A percentile compares a stretch with the other conserved stretches of the same genome.
phyloP scores from a whole-genome alignment of 768 basidiomycete species.

The Dentipellis sp. region DNA sequence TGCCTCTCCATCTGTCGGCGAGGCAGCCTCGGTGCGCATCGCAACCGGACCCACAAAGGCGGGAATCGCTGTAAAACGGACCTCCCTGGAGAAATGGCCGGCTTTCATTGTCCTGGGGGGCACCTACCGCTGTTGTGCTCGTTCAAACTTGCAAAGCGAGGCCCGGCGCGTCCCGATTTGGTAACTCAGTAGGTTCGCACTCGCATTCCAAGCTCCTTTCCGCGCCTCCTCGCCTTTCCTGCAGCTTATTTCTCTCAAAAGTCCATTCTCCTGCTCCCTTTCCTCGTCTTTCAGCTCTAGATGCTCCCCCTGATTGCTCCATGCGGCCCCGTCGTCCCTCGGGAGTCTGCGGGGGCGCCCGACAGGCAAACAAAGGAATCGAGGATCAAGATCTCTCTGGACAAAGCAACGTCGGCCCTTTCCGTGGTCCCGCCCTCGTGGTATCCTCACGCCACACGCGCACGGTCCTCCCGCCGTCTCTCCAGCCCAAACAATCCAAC shows the following conservation, averaged over 20 bases:
- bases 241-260: too few relatives aligned
- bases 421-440: neutral
- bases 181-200: neutral
- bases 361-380: neutral
- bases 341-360: neutral
- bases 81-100: neutral
- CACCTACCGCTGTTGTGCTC: neutral
- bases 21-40: too few relatives aligned
- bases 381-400: neutral
- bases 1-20: neutral
- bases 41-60: too few relatives aligned
- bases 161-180: neutral
- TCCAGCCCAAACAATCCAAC: too few relatives aligned
- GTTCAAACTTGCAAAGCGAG: neutral
- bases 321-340: neutral
- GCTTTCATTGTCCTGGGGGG: neutral
- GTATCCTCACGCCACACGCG: too few relatives aligned
- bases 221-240: neutral
- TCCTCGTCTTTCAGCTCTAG: neutral
- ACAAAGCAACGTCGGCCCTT: neutral
- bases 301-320: neutral
- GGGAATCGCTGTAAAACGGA: too few relatives aligned
- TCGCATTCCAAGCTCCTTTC: neutral
- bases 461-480: conserved; percentile 10
- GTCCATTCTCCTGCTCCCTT: neutral